A percentile compares a stretch with the other conserved stretches of the same genome.
phyloP scores from a whole-genome alignment of 2,329 filamentous ascomycete species.

The Trichoderma gracile region DNA sequence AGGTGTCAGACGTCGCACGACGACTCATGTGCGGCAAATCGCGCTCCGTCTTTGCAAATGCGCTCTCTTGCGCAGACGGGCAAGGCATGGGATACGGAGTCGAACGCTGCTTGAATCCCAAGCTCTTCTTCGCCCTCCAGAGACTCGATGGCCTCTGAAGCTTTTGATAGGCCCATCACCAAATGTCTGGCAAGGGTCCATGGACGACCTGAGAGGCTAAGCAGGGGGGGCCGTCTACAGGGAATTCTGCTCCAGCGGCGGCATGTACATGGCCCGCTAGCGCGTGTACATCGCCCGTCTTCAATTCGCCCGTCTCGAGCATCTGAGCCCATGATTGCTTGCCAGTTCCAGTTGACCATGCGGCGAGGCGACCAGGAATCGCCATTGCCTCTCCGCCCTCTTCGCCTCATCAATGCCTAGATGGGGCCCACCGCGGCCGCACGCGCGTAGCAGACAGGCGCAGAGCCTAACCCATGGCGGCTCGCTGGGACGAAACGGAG shows the following conservation, averaged over 20 bases:
- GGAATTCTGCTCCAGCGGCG: slow-evolving; percentile 20
- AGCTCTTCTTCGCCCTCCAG: not conserved
- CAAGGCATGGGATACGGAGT: slow-evolving; percentile 1
- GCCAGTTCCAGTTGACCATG: not conserved
- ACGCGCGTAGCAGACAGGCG: slow-evolving; percentile 17
- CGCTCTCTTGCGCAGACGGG: not conserved
- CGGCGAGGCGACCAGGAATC: slow-evolving; percentile 11
- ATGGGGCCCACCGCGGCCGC: slow-evolving; percentile 19
- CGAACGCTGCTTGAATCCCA: not conserved
- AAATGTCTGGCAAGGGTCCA: slow-evolving; percentile 21
- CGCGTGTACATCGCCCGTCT: slow-evolving; percentile 22
- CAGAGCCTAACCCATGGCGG: slow-evolving; percentile 7
- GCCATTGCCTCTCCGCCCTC: slow-evolving; percentile 22
- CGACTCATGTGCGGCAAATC: not conserved
- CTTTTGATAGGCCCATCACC: slow-evolving; percentile 25
- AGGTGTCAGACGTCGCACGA: not conserved
- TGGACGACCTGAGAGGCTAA: slow-evolving; percentile 25
- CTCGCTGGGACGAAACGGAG: slow-evolving; percentile 13
- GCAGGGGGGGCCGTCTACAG: slow-evolving; percentile 18
- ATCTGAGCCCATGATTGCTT: slow-evolving; percentile 17
- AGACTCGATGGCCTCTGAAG: not conserved
- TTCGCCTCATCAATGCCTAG: slow-evolving; percentile 22
- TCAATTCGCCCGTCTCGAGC: slow-evolving; percentile 22
- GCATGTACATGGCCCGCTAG: slow-evolving; percentile 20
- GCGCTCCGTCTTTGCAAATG: not conserved